phyloP scores from a whole-genome alignment of 1,284 basidiomycete genomes.

The Sparassis latifolia region DNA sequence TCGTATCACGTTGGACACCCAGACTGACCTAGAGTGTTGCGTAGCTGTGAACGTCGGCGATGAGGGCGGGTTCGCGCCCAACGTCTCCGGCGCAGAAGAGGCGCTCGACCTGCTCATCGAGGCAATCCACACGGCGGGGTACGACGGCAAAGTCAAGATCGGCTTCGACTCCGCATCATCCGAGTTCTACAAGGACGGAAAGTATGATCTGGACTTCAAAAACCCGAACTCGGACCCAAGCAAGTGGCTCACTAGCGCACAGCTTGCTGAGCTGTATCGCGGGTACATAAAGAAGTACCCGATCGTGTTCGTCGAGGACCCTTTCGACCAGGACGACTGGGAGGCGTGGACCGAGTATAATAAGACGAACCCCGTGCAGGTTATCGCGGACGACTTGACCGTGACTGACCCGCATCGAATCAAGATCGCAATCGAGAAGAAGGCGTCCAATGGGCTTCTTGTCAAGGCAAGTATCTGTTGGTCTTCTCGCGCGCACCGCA shows the following conservation, averaged over 20 bases:
- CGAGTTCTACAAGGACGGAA: conserved; percentile 99
- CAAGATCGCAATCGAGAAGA: conserved; percentile 99
- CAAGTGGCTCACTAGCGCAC: conserved; percentile 91
- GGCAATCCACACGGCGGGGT: conserved; percentile 97
- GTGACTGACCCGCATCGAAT: conserved; percentile 98
- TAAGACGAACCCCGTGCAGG: conserved; percentile 71
- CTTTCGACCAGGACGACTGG: conserved; percentile 99
- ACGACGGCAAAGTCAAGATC: conserved; percentile 98
- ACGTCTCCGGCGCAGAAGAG: conserved; percentile 95
- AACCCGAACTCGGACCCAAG: conserved; percentile 98
- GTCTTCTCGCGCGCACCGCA: no score
- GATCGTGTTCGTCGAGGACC: conserved; percentile 97
- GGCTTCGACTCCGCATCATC: conserved; percentile 98
- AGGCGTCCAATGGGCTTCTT: conserved; percentile 98
- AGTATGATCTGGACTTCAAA: conserved; percentile 99
- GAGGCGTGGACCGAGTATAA: conserved; percentile 97
- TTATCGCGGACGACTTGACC: conserved; percentile 97
- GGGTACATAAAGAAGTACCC: conserved; percentile 87
- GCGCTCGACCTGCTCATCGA: conserved; percentile 93
- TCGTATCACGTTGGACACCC: not conserved
- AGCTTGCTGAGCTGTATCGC: conserved; percentile 94
- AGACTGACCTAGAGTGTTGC: not conserved
- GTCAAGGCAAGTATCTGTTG: conserved; percentile 55
- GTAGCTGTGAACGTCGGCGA: conserved; percentile 98
- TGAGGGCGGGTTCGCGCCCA: conserved; percentile 99